Percentiles rank a stretch among this genome's conserved stretches.
These are phyloP conservation scores for Gardenia jasminoides DNA, from an alignment of 257 asterid species.

Conservation along the genomic window DNA sequence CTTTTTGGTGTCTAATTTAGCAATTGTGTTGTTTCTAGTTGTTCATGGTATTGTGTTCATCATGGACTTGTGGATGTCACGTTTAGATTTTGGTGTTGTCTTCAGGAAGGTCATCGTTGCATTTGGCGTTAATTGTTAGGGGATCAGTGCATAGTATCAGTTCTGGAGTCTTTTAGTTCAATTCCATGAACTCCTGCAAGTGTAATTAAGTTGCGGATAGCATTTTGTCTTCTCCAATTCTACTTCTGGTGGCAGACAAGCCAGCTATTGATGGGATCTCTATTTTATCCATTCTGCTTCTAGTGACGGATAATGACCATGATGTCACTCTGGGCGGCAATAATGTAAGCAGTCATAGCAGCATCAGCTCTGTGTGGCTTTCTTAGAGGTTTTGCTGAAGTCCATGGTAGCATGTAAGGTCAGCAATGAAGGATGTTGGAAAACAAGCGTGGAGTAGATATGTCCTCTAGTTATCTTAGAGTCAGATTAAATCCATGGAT, in stretches of 20 bases:
- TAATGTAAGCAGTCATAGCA: conserved; percentile 9
- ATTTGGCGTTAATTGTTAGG: conserved; percentile 13
- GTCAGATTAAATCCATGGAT: conserved; percentile 22
- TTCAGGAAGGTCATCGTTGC: conserved; percentile 22
- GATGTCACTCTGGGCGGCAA: conserved; percentile 41
- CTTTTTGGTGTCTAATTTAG: conserved; percentile 20
- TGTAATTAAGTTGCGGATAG: conserved; percentile 34
- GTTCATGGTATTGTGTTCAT: conserved; percentile 12
- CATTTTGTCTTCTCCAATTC: conserved; percentile 15
- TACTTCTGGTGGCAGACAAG: conserved; percentile 12
- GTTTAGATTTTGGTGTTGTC: conserved; percentile 4
- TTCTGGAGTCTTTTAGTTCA: conserved; percentile 22
- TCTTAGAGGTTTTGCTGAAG: conserved; percentile 3
- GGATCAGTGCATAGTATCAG: conserved; percentile 23
- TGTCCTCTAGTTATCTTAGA: conserved; percentile 12
- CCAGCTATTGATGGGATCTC: neutral
- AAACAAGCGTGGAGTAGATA: conserved; percentile 3
- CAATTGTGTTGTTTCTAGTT: conserved; percentile 28
- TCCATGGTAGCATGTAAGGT: conserved; percentile 13
- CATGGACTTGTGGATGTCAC: conserved; percentile 19
- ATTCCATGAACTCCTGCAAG: conserved; percentile 16
- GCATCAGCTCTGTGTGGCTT: conserved; percentile 8
- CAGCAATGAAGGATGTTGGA: conserved; percentile 11
- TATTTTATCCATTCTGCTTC: conserved; percentile 14
- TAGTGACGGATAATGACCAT: conserved; percentile 37